Evolutionary conservation across 2,329 filamentous ascomycete species (phyloP).

Genomic region (Tetracladium maxilliforme): DNA sequence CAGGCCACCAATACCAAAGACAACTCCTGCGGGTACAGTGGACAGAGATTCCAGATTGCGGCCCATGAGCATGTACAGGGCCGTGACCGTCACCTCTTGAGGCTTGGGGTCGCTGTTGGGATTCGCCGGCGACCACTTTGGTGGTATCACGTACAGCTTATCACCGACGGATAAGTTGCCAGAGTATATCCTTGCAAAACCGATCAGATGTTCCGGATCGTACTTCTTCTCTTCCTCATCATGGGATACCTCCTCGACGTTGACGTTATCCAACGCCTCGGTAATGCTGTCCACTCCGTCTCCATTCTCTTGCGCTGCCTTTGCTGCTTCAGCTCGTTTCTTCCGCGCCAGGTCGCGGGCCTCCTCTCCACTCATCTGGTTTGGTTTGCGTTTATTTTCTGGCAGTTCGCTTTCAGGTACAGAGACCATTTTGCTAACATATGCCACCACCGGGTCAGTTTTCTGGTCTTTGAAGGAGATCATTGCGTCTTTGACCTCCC

Average conservation of each 20-base stretch:
- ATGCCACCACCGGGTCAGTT: slow-evolving; percentile 73
- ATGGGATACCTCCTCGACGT: slow-evolving; percentile 37
- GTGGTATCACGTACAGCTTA: slow-evolving; percentile 76
- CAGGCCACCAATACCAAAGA: slow-evolving; percentile 88
- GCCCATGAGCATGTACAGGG: slow-evolving; percentile 93
- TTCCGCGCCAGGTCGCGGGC: slow-evolving; percentile 74
- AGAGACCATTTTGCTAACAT: slow-evolving; percentile 97
- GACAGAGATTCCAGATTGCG: slow-evolving; percentile 69
- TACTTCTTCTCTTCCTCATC: slow-evolving; percentile 38
- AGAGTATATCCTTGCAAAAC: slow-evolving; percentile 88
- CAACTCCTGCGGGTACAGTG: slow-evolving; percentile 80
- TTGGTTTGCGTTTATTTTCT: slow-evolving; percentile 61
- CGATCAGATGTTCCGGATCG: slow-evolving; percentile 80
- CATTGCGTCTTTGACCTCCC: slow-evolving; percentile 65
- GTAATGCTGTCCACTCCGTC: slow-evolving; percentile 29
- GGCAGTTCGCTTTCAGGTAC: slow-evolving; percentile 85
- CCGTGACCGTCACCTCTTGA: slow-evolving; percentile 70
- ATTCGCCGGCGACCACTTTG: slow-evolving; percentile 78
- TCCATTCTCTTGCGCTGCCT: slow-evolving; percentile 25
- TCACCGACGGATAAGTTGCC: slow-evolving; percentile 83
- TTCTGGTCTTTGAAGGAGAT: slow-evolving; percentile 57
- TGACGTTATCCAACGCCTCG: slow-evolving; percentile 42
- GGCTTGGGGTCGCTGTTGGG: slow-evolving; percentile 60
- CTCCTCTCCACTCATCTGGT: slow-evolving; percentile 73
- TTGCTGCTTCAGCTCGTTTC: slow-evolving; percentile 80